Evolutionary conservation across 192 early-diverging fungal species (phyloP), one percentile per base, ranked within the genome.

Genomic region (Coemansia sp.): DNA sequence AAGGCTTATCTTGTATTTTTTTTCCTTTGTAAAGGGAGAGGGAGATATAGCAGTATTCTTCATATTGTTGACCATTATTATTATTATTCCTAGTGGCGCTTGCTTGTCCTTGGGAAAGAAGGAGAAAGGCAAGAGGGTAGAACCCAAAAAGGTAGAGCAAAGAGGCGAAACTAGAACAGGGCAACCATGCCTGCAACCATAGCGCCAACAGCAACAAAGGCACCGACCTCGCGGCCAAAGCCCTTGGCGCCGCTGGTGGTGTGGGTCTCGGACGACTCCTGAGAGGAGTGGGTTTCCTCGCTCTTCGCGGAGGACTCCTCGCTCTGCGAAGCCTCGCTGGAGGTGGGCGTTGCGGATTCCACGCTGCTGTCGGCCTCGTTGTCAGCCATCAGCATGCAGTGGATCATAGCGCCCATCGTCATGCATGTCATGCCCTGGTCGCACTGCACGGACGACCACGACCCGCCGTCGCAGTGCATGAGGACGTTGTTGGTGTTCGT

Each of bases 391-490:
- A 81, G 78, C 79, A 82, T 82, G 72, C 79, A 82, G 68, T 82
- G 79, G 53, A 77, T 60, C 79, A 82, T 82, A 9, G 40, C 75
- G 19, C 58, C 58, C 79, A 82, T 82, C 17, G 79, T 82, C 79
- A 82, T 82, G 60, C 79, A 82, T 71, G 70, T 70, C 68, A 46
- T 53, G 69, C 65, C 49, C 20, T 48, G 12, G 11, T 38, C 62
- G 50, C 79, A 82, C 17, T 37, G 38, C 38, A 45, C 13, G 5
- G 74, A 66, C 9, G 61, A 12, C 79, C 79, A 82, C n/a, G 43
- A 49, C 14, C 68, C 57, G 46, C 60, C 19, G 13, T 62, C 44
- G 69, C 79, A 82, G 56, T 39, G 16, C 43, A 74, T 62, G 17
- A 82, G 60, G 6, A 64, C 16, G 51, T 49, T 72, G 49, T 66